Base-by-base conservation (phyloP, 805 yeast species). In the Cyberlindnera maclurae region DNA sequence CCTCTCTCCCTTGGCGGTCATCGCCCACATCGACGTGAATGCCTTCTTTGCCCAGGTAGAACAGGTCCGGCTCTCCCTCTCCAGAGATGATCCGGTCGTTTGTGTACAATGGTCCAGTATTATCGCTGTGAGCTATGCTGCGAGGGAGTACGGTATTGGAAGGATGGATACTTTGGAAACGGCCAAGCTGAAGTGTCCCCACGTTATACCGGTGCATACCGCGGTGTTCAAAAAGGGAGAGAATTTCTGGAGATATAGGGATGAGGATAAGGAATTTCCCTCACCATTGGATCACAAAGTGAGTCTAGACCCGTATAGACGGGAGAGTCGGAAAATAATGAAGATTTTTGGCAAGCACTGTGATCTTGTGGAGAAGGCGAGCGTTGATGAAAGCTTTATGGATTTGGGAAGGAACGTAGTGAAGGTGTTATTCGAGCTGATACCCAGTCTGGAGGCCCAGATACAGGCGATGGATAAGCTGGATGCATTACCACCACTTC, bases 21-120 rank as follows among this genome's bases (percentile, higher is more conserved):
- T 93, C 29, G 88, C 82, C 7, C 94, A 88, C 51, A 72, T 93
- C 17, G 98, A 93, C 61, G 73, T 87, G 51, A 95, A 93, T 62
- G 97, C 97, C 11, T 93, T 89, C 59, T 93, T 84, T 60, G 96
- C 98, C 0, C 98, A 93, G 55, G 93, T 82, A 24, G 97, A 93
- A 52, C 90, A 82, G 48, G 65, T 85, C 5, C 62, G 96, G 31
- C 67, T 86, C 13, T 81, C 81, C 0, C 61, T 82, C 12, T 60
- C 78, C 2, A 65, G 64, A 2, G 75, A 77, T 3, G 89, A 79
- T 44, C 97, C 98, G 0, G 82, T 93, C 2, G 97, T 88, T 0
- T 89, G 97, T 57, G 86, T 87, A 4, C 98, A 93, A 54, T 93
- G 98, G 98, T 68, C 71, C 34, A 71, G 89, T 0, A 63, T 93